These are phyloP conservation scores for Xerocomellus intermedius DNA, from an alignment of 768 basidiomycete genomes.

Conservation along the genomic window DNA sequence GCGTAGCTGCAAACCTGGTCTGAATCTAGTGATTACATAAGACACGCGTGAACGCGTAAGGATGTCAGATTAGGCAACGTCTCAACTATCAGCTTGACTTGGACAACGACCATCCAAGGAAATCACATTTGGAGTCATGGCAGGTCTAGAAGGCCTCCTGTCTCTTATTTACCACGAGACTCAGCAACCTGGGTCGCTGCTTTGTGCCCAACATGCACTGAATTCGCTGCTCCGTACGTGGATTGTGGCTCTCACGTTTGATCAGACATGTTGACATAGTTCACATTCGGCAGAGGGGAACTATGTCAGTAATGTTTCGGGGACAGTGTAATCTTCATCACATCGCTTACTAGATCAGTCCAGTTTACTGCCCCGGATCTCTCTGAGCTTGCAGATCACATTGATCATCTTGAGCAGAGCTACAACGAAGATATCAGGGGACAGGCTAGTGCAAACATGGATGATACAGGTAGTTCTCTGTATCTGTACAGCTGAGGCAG, in stretches of 20 bases:
- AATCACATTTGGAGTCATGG: slow-evolving; percentile 40
- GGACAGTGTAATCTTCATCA: not conserved
- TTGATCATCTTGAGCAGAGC: slow-evolving; percentile 65
- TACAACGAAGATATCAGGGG: slow-evolving; percentile 50
- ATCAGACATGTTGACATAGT: slow-evolving; percentile 37
- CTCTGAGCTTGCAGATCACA: slow-evolving; percentile 63
- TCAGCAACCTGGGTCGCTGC: slow-evolving; percentile 76
- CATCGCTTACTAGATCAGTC: slow-evolving; percentile 15
- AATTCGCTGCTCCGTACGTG: slow-evolving; percentile 71
- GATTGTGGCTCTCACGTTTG: slow-evolving; percentile 35
- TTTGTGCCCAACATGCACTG: slow-evolving; percentile 86
- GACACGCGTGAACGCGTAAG: slow-evolving; percentile 33
- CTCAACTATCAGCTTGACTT: slow-evolving; percentile 2
- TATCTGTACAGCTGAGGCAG: not conserved
- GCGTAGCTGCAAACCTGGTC: not conserved
- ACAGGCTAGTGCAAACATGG: slow-evolving; percentile 74
- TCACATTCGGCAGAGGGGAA: slow-evolving; percentile 38
- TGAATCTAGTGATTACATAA: slow-evolving; percentile 25
- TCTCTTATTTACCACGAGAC: slow-evolving; percentile 73
- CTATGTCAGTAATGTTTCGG: slow-evolving; percentile 41
- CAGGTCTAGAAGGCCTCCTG: slow-evolving; percentile 53
- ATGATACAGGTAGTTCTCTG: slow-evolving; percentile 68
- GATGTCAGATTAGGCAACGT: slow-evolving; percentile 16
- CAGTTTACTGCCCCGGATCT: slow-evolving; percentile 82
- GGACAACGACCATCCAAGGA: slow-evolving; percentile 14